These are phyloP conservation scores for Malus hybrid DNA, from an alignment of 331 rosid genomes.

Conservation along the genomic window DNA sequence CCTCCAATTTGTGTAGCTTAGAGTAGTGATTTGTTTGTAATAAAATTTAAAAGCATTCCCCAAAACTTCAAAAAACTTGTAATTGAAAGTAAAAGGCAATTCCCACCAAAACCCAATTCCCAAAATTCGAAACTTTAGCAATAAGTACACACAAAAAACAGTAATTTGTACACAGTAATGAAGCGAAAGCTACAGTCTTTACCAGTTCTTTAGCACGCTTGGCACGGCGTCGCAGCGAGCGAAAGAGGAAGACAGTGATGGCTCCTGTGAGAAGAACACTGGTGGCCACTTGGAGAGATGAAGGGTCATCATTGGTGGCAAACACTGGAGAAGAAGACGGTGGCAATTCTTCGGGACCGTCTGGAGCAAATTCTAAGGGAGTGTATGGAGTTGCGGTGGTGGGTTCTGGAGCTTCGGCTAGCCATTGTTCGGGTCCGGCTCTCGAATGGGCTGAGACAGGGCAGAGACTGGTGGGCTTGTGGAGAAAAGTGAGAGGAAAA, in stretches of 20 bases:
- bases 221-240: slow-evolving; percentile 85
- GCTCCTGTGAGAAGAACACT: slow-evolving; percentile 90
- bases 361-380: slow-evolving; percentile 7
- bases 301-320: slow-evolving; percentile 66
- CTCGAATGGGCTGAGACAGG: slow-evolving; percentile 30
- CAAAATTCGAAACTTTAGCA: not conserved
- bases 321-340: slow-evolving; percentile 51
- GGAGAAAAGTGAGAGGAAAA: slow-evolving; percentile 12
- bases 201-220: slow-evolving; percentile 81
- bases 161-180: not conserved
- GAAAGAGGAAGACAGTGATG: slow-evolving; percentile 73
- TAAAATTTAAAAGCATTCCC: not conserved
- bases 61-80: not conserved
- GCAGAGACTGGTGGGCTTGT: slow-evolving; percentile 26
- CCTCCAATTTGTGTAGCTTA: too few species aligned
- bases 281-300: slow-evolving; percentile 72
- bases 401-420: slow-evolving; percentile 37
- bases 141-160: not conserved
- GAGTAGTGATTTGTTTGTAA: not conserved
- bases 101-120: slow-evolving; percentile 1
- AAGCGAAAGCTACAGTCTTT: not conserved
- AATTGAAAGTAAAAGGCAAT: not conserved
- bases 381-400: slow-evolving; percentile 7
- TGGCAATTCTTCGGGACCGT: slow-evolving; percentile 72
- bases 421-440: slow-evolving; percentile 21